Evolutionary conservation across 768 basidiomycete species (phyloP), one percentile per base, ranked within the genome.

Genomic region (Gautieria morchelliformis): DNA sequence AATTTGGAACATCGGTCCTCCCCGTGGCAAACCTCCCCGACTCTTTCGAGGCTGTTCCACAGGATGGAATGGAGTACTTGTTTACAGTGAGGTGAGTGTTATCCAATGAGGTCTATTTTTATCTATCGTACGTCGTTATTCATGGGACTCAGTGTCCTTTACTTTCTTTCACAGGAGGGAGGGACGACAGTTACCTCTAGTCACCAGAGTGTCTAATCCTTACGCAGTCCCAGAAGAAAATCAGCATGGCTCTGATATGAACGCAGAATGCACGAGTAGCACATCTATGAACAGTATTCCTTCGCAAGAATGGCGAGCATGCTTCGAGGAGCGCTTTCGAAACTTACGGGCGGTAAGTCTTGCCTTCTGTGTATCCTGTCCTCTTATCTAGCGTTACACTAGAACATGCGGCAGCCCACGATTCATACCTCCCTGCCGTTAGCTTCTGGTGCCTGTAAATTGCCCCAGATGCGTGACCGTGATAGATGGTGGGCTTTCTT

Each of bases 401-500:
- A 37, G 35, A 37, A 37, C 10, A 5, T 37, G 35, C 9, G 35
- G 8, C 42, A 22, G 17, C 42, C 56, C 61, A 45, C 53, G 17
- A 54, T 45, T 17, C 52, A 54, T 39, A 54, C 55, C 17, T 19
- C 37, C 19, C 32, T 61, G 8, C 61, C 58, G 67, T 55, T 63
- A 66, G 27, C 60, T 51, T 27, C 50, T 59, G 46, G 35, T 20
- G 24, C 48, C 9, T 67, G 59, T 15, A 77, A 71, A 60, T 57
- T 89, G 59, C 89, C 89, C 24, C 83, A 86, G 51, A 84, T 77
- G 65, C 83, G 78, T 64, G 82, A 87, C 58, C 76, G 89, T 56
- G 85, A 88, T 60, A 69, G 74, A 17, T 92, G 89, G 89, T 91
- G 89, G 89, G 76, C 78, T 15, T 92, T 83, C 61, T 69, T 92